These are phyloP conservation scores for Malus domestica DNA, from an alignment of 306 rosid genomes.

Conservation along the genomic window ASM211411v1 NC_041800.1:27836733-27837232, in stretches of 20 bases:
- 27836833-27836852: conserved; percentile 93
- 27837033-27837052: conserved; percentile 82
- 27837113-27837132: conserved; percentile 96
- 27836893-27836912: conserved; percentile 64
- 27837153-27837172: conserved; percentile 80
- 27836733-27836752: conserved; percentile 92
- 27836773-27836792: conserved; percentile 71
- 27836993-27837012: conserved; percentile 98
- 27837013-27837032: conserved; percentile 94
- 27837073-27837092: conserved; percentile 99
- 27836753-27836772: conserved; percentile 80
- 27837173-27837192: conserved; percentile 90
- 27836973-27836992: conserved; percentile 87
- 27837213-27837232: conserved; percentile 80
- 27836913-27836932: conserved; percentile 21
- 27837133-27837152: conserved; percentile 79
- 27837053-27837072: conserved; percentile 92
- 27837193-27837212: conserved; percentile 76
- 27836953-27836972: conserved; percentile 93
- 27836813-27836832: conserved; percentile 95
- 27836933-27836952: conserved; percentile 83
- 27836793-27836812: conserved; percentile 79
- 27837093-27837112: conserved; percentile 82
- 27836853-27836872: conserved; percentile 94
- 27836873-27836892: conserved; percentile 87